Percentiles rank a stretch among this genome's conserved stretches.
These are phyloP conservation scores for Thalassiosira oceanica DNA, from an alignment of 352 stramenopile species.

Conservation along the genomic window DNA sequence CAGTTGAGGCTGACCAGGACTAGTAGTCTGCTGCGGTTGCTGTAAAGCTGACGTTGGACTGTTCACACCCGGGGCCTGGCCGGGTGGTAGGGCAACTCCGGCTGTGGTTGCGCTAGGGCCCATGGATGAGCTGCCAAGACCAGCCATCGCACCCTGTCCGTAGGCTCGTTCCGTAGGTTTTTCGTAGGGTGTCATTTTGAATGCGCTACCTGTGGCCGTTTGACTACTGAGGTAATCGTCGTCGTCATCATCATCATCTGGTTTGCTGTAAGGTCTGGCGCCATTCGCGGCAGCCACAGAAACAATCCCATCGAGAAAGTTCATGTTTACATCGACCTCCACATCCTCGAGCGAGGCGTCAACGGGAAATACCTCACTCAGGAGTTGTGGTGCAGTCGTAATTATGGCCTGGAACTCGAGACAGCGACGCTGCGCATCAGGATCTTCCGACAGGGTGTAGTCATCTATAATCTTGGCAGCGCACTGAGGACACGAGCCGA, in stretches of 20 bases:
- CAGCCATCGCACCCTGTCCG: conserved; percentile 47
- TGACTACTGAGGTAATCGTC: conserved; percentile 79
- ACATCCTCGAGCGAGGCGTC: conserved; percentile 92
- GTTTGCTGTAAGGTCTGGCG: conserved; percentile 91
- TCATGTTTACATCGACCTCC: conserved; percentile 93
- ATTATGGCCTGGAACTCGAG: conserved; percentile 96
- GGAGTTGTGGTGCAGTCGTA: conserved; percentile 86
- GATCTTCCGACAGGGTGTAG: conserved; percentile 93
- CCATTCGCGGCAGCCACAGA: conserved; percentile 89
- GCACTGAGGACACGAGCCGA: conserved; percentile 87
- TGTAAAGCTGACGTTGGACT: too few species aligned
- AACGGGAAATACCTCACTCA: conserved; percentile 93
- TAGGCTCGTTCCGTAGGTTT: conserved; percentile 71
- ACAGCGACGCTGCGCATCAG: conserved; percentile 97
- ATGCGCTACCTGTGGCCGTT: conserved; percentile 47
- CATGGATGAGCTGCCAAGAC: conserved; percentile 47
- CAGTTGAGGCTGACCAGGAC: conserved; percentile 49
- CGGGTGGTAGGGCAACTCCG: conserved; percentile 60
- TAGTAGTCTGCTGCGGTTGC: not conserved
- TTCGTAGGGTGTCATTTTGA: conserved; percentile 87
- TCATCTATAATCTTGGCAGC: conserved; percentile 94
- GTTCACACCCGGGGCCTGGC: conserved; percentile 25
- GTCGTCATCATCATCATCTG: conserved; percentile 94
- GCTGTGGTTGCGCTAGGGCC: conserved; percentile 30
- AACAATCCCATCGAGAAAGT: conserved; percentile 94